Conservation (phyloP, 768 basidiomycete genomes). For the Calocera cornea region DNA sequence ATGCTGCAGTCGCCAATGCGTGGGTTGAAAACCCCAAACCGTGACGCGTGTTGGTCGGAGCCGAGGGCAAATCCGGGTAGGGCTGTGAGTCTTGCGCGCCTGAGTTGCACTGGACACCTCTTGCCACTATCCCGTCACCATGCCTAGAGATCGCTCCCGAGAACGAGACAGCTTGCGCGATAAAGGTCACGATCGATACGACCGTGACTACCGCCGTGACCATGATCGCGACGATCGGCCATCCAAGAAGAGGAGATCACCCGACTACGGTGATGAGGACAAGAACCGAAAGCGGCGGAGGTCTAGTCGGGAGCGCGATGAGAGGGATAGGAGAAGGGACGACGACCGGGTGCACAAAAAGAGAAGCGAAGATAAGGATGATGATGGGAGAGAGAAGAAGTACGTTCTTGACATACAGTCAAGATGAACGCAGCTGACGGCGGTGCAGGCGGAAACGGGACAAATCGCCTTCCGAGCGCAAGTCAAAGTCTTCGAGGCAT, state of each 20-base stretch:
- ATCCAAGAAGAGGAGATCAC: slow-evolving; percentile 15
- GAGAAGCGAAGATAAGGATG: slow-evolving; percentile 25
- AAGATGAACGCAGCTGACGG: neutral
- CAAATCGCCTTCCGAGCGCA: slow-evolving; percentile 79
- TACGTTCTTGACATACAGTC: slow-evolving; percentile 20
- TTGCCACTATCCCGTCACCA: neutral
- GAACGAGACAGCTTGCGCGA: slow-evolving; percentile 17
- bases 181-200: slow-evolving; percentile 21
- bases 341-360: slow-evolving; percentile 25
- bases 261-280: slow-evolving; percentile 18
- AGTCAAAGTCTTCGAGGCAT: slow-evolving; percentile 59
- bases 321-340: slow-evolving; percentile 34
- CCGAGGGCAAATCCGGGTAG: too few relatives aligned
- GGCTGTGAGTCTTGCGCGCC: neutral
- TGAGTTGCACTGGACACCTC: neutral
- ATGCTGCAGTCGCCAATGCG: too few relatives aligned
- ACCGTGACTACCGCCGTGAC: slow-evolving; percentile 10
- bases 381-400: slow-evolving; percentile 37
- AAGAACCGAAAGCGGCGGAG: slow-evolving; percentile 20
- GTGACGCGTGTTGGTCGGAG: too few relatives aligned
- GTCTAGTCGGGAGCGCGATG: slow-evolving; percentile 26
- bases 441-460: slow-evolving; percentile 59
- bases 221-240: slow-evolving; percentile 9
- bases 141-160: slow-evolving; percentile 13
- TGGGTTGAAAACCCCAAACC: too few relatives aligned